phyloP scores from a whole-genome alignment of 139 green algal species.

The Picochlorum sp. region DNA sequence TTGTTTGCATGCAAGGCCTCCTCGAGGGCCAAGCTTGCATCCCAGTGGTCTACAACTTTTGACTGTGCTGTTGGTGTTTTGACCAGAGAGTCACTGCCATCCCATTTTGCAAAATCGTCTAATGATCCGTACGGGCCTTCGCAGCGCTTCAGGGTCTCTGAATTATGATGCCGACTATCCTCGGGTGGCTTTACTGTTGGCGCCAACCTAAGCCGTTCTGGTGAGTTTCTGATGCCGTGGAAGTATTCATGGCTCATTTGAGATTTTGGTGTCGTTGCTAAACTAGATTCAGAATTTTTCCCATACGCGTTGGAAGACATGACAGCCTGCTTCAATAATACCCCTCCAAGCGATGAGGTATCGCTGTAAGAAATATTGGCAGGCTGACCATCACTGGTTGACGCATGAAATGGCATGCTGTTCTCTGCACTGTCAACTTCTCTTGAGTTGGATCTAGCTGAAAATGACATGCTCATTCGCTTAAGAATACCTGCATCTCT shows the following conservation, averaged over 20 bases:
- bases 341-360: no score
- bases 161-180: background rate
- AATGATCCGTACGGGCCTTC: background rate
- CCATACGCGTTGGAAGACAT: background rate
- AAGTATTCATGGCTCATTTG: background rate
- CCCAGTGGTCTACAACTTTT: conserved; percentile 19
- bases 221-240: background rate
- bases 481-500: background rate
- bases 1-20: conserved; percentile 4
- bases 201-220: background rate
- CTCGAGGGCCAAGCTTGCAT: conserved; percentile 22
- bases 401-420: background rate
- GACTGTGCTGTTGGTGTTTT: conserved; percentile 18
- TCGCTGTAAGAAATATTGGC: no score
- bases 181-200: background rate
- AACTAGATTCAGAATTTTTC: background rate
- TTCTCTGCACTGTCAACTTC: background rate
- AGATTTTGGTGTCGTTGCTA: background rate
- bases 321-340: no score
- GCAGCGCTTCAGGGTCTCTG: background rate
- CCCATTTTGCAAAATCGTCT: conserved; percentile 19
- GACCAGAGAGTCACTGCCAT: conserved; percentile 16
- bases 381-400: no score
- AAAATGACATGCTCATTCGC: no score
- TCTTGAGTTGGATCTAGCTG: no score